Evolutionary conservation across 495 filamentous ascomycete genomes (phyloP).

Genomic region (Tuber indicum): DNA sequence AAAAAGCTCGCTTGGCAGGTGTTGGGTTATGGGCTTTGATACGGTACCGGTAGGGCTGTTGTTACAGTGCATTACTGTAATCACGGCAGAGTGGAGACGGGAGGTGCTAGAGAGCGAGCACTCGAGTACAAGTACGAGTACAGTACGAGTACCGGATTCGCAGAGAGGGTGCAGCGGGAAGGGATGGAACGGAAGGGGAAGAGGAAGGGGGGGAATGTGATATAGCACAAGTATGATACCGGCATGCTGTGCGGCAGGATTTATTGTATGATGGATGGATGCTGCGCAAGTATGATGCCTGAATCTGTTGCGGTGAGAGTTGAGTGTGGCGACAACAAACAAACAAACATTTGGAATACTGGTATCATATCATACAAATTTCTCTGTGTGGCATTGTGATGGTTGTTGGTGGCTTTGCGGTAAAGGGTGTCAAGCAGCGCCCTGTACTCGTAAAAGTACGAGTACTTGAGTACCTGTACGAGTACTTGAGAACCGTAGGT

Average conservation of each 20-base stretch:
- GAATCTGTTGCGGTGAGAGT: background rate
- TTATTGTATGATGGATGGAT: background rate
- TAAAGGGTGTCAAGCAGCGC: too few relatives aligned
- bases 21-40: background rate
- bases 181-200: background rate
- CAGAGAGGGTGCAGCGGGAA: background rate
- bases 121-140: too few relatives aligned
- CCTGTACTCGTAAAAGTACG: background rate
- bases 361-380: background rate
- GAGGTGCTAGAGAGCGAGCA: background rate
- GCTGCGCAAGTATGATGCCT: background rate
- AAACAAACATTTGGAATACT: background rate
- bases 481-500: background rate
- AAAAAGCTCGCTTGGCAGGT: background rate
- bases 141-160: background rate
- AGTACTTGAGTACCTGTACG: background rate
- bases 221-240: too few relatives aligned
- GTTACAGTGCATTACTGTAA: background rate
- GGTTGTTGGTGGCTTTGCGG: background rate
- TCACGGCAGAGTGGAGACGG: background rate
- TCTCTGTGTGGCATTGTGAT: background rate
- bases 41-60: background rate
- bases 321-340: background rate
- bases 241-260: background rate
- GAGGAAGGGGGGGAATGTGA: background rate